A percentile compares a stretch with the other conserved stretches of the same genome.
Evolutionary conservation across 2,329 filamentous ascomycete species (phyloP).

Genomic region (Talaromyces rugulosus): DNA sequence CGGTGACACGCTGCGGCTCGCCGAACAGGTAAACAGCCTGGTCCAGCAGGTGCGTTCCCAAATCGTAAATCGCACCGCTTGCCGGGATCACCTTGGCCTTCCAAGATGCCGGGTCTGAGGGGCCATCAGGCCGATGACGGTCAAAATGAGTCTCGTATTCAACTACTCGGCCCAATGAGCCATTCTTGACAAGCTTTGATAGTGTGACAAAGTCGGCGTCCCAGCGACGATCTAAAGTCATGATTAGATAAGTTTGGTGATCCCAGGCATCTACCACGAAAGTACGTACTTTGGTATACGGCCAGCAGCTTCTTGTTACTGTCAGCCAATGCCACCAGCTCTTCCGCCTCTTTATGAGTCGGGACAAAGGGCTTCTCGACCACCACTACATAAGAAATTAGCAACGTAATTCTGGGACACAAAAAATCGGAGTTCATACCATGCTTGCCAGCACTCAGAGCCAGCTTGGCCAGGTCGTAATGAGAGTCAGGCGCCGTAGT

Average conservation of each 20-base stretch:
- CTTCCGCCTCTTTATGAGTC: constrained; percentile 61
- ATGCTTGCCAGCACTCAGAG: constrained; percentile 68
- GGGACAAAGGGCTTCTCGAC: constrained; percentile 82
- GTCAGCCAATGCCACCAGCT: constrained; percentile 56
- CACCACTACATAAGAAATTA: constrained; percentile 49
- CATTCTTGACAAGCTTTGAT: constrained; percentile 56
- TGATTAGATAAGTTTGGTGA: background rate
- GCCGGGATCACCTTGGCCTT: constrained; percentile 64
- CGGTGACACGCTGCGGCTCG: constrained; percentile 62
- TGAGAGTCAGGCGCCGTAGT: constrained; percentile 70
- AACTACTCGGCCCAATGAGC: constrained; percentile 63
- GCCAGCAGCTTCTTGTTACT: constrained; percentile 53
- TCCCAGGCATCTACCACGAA: background rate
- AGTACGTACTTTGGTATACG: constrained; percentile 60
- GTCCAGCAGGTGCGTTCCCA: constrained; percentile 73
- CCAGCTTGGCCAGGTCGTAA: constrained; percentile 60
- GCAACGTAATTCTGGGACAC: background rate
- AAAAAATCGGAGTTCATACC: constrained; percentile 23
- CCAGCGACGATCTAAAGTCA: constrained; percentile 60
- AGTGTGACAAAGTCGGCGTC: constrained; percentile 74
- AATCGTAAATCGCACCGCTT: constrained; percentile 66
- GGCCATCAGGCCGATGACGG: constrained; percentile 60
- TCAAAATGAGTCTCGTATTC: constrained; percentile 82
- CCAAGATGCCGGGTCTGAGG: constrained; percentile 52
- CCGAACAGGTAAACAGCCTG: constrained; percentile 70